Evolutionary conservation across 2,329 filamentous ascomycete genomes (phyloP), one percentile per base, ranked within the genome.

Genomic region (Colletotrichum camelliae): DNA sequence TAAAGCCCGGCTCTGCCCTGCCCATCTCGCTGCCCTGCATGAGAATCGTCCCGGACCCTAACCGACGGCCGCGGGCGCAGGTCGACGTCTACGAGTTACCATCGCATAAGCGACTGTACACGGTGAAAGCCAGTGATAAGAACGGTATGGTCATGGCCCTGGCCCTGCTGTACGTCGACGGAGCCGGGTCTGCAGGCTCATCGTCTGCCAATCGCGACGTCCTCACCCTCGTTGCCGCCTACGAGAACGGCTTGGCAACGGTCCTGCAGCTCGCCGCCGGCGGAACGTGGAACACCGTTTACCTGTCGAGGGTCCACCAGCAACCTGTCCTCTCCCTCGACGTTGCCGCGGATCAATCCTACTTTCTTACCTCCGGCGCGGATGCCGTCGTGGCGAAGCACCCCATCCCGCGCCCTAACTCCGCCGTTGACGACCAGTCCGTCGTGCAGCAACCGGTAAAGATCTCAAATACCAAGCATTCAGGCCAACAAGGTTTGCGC

Each of bases 81-180:
- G 91, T 98, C 79, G 96, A 98, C 80, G 92, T 99, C 60, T 98
- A 95, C 82, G 91, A 94, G 55, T 88, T 98, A 1, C 96, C 97
- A 0, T 92, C 91, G 3, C 93, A 96, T 80, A 88, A 85, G 33
- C 91, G 96, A n/a, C 86, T 92, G 21, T 91, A 93, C 78, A 90
- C 89, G 1, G 84, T 92, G 76, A 87, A 87, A 60, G 81, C 88
- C 37, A 83, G 84, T 29, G 85, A 85, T 60, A 89, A 89, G 79
- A 88, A 89, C 81, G 95, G 95, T 71, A 98, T 98, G 96, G 92
- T 95, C 52, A 98, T 98, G 97, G 92, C 94, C 7, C 85, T 98
- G 21, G 86, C 89, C 10, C 83, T 96, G 4, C 88, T 94, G 74
- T 86, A 90, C 75, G 84, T 87, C 6, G 78, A 85, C 43, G 84